A percentile compares a stretch with the other conserved stretches of the same genome.
phyloP scores from a whole-genome alignment of 495 filamentous ascomycete genomes.

The Acidomyces sp. region DNA sequence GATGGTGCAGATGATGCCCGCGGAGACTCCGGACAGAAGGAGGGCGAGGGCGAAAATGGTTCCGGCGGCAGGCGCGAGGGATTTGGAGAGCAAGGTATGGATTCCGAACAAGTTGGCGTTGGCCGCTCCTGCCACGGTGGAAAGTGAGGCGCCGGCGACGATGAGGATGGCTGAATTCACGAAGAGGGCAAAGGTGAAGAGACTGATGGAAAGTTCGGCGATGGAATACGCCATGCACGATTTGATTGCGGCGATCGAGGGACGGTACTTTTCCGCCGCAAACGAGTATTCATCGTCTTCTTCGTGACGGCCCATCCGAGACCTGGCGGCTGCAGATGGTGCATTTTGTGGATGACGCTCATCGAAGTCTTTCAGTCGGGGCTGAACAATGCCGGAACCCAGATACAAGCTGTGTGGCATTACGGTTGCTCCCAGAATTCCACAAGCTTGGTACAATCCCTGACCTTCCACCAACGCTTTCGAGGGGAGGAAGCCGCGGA shows the following conservation, averaged over 20 bases:
- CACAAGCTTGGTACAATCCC: slow-evolving; percentile 70
- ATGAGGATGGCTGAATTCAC: slow-evolving; percentile 88
- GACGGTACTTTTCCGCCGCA: slow-evolving; percentile 45
- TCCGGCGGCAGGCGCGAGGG: slow-evolving; percentile 58
- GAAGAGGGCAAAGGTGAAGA: slow-evolving; percentile 86
- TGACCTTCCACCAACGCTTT: slow-evolving; percentile 48
- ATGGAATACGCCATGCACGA: slow-evolving; percentile 73
- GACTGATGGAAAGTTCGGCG: slow-evolving; percentile 51
- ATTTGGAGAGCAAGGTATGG: slow-evolving; percentile 55
- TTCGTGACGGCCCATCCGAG: background rate
- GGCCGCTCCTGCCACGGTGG: slow-evolving; percentile 39
- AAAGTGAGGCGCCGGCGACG: slow-evolving; percentile 69
- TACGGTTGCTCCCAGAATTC: slow-evolving; percentile 83
- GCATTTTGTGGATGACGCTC: slow-evolving; percentile 1
- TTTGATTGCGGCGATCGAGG: slow-evolving; percentile 62
- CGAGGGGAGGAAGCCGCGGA: slow-evolving; percentile 73
- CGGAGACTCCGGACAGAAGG: slow-evolving; percentile 61
- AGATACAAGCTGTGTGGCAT: slow-evolving; percentile 90
- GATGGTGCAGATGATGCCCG: slow-evolving; percentile 74
- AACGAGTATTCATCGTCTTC: slow-evolving; percentile 11
- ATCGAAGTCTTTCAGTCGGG: slow-evolving; percentile 71
- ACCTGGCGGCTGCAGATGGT: background rate
- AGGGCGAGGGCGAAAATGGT: slow-evolving; percentile 67
- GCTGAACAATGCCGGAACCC: slow-evolving; percentile 77
- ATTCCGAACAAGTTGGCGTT: slow-evolving; percentile 72